These are phyloP conservation scores for Coelastrella sp. DNA, from an alignment of 139 green algal genomes.

Conservation along the genomic window DNA sequence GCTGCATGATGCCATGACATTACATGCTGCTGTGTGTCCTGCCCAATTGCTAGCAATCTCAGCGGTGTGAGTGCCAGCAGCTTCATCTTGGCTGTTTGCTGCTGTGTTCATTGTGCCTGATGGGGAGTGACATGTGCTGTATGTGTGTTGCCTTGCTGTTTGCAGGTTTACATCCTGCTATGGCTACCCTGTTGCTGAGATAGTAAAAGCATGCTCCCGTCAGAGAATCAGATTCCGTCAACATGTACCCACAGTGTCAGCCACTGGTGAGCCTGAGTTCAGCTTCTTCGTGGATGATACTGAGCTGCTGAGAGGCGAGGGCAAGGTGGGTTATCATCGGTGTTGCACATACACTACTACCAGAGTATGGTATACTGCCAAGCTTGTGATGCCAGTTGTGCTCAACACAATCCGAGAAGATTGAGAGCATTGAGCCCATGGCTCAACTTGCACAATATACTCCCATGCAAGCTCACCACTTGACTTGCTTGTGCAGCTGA, in stretches of 20 bases:
- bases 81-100: background rate
- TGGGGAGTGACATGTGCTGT: background rate
- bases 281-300: background rate
- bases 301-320: constrained; percentile 2
- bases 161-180: background rate
- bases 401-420: background rate
- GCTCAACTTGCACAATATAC: background rate
- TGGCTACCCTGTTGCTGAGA: background rate
- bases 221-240: background rate
- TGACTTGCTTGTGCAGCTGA: background rate
- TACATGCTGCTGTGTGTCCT: background rate
- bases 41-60: background rate
- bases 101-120: background rate
- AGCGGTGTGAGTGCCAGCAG: background rate
- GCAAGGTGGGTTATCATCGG: constrained; percentile 6
- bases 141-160: background rate
- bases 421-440: background rate
- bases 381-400: too few species aligned
- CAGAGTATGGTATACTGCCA: background rate
- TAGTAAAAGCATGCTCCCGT: background rate
- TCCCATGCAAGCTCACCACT: background rate
- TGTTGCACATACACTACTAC: too few species aligned
- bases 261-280: constrained; percentile 5
- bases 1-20: background rate
- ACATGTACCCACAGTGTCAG: background rate